These are phyloP conservation scores for Incumbomyces delicatus DNA, from an alignment of 2,329 filamentous ascomycete species.

Conservation along the genomic window DNA sequence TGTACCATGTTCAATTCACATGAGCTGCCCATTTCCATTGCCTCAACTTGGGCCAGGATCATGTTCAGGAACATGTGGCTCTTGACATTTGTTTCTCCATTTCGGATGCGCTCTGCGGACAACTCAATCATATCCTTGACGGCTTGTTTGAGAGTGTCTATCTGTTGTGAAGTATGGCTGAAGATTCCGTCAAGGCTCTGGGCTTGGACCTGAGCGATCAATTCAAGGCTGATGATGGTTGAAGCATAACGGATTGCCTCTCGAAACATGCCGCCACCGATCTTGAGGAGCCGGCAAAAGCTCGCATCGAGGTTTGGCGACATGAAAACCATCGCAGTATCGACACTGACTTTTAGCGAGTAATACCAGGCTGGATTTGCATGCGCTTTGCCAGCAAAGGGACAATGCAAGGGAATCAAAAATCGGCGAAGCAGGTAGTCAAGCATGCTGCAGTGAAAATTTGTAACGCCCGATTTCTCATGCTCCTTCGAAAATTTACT, in stretches of 20 bases:
- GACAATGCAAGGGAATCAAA: slow-evolving; percentile 24
- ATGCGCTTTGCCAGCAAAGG: slow-evolving; percentile 27
- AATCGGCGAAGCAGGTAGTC: slow-evolving; percentile 25
- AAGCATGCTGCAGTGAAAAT: slow-evolving; percentile 15
- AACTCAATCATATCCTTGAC: slow-evolving; percentile 18
- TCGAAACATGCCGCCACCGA: slow-evolving; percentile 27
- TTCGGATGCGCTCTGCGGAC: slow-evolving; percentile 20
- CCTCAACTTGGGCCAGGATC: slow-evolving; percentile 20
- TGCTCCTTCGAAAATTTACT: slow-evolving; percentile 17
- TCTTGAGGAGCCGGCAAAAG: slow-evolving; percentile 24
- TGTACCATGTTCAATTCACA: not conserved
- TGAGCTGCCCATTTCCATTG: not conserved
- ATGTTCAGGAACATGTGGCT: slow-evolving; percentile 23
- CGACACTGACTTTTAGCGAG: slow-evolving; percentile 29
- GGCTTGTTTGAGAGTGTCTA: slow-evolving; percentile 28
- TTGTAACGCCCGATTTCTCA: slow-evolving; percentile 16
- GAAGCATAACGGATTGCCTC: slow-evolving; percentile 24
- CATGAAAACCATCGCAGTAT: slow-evolving; percentile 27
- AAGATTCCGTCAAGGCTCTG: slow-evolving; percentile 13
- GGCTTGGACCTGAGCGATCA: slow-evolving; percentile 33
- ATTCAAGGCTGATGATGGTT: slow-evolving; percentile 28
- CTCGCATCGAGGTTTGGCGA: slow-evolving; percentile 22
- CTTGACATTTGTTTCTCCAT: slow-evolving; percentile 28
- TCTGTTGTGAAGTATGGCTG: slow-evolving; percentile 17
- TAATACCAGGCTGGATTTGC: slow-evolving; percentile 28